Base-by-base conservation (phyloP, 257 asterid species). In the Cordia subcordata region DNA sequence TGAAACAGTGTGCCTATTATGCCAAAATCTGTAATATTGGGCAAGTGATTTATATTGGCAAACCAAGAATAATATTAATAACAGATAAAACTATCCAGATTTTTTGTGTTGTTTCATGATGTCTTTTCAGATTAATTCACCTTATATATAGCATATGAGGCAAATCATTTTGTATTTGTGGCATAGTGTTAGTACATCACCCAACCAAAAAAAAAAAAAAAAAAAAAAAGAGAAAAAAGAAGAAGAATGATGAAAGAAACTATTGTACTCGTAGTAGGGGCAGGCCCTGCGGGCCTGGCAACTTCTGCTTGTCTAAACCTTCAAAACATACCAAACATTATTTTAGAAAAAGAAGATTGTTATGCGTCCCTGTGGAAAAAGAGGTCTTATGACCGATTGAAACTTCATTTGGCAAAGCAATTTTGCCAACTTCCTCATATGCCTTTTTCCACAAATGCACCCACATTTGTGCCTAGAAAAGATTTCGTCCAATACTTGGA, bases 211-310 rank as follows among this genome's bases (percentile, higher is more conserved):
- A n/a, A n/a, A n/a, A n/a, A n/a, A n/a, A n/a, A n/a, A n/a, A n/a
- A n/a, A n/a, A n/a, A n/a, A n/a, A n/a, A n/a, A n/a, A n/a, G n/a
- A n/a, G n/a, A n/a, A n/a, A n/a, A n/a, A n/a, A n/a, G n/a, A 11
- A 42, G 47, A 19, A 42, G 14, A 22, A 80, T 75, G 84, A 47
- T 55, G 64, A 53, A 72, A 16, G 79, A 68, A 69, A 63, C 27
- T 19, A 69, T 82, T 8, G 68, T 81, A 4, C 87, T n/a, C n/a
- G n/a, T n/a, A n/a, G n/a, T n/a, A n/a, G n/a, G n/a, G n/a, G n/a
- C 83, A 0, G 94, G 94, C 20, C 91, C 94, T 11, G 70, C 91
- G 0, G 91, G 94, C 8, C 21, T 87, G 15, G 83, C 94, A 15
- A 70, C 82, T 0, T 67, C 88, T 5, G 85, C 86, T 1, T 84